phyloP scores from a whole-genome alignment of 2,329 filamentous ascomycete species.

The Fusarium pilosicola region DNA sequence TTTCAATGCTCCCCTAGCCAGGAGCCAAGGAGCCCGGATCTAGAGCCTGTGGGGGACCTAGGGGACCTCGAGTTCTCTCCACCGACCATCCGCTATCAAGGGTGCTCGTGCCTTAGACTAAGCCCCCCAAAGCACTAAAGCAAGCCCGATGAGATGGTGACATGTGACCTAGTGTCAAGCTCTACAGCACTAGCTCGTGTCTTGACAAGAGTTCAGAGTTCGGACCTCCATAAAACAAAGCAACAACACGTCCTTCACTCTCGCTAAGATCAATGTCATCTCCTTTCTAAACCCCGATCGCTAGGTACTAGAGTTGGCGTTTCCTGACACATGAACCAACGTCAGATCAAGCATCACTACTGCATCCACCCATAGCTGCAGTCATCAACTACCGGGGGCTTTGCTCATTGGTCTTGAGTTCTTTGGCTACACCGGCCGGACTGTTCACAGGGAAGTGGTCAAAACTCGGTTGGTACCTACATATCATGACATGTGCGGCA shows the following conservation, averaged over 20 bases:
- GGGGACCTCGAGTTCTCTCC: not conserved
- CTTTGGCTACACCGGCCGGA: not conserved
- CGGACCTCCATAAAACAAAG: conserved; percentile 13
- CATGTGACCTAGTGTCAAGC: conserved; percentile 14
- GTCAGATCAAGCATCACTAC: not conserved
- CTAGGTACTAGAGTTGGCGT: not conserved
- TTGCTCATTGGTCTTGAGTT: not conserved
- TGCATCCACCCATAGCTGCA: not conserved
- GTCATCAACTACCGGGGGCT: not conserved
- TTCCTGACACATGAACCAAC: not conserved
- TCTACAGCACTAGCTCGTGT: conserved; percentile 3
- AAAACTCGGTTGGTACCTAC: not conserved
- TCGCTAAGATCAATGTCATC: conserved; percentile 4
- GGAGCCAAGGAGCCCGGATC: not conserved
- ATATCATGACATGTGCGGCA: conserved; percentile 1
- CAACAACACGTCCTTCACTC: conserved; percentile 2
- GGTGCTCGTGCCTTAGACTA: conserved; percentile 15
- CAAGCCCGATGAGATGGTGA: conserved; percentile 24
- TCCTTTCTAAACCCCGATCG: not conserved
- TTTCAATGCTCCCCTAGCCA: not conserved
- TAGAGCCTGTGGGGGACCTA: conserved; percentile 33
- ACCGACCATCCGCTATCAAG: conserved; percentile 12
- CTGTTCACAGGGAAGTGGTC: not conserved
- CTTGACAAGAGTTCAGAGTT: not conserved
- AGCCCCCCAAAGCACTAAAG: conserved; percentile 9